phyloP scores from a whole-genome alignment of 2,329 filamentous ascomycete species.

The Mycocentrospora acerina region DNA sequence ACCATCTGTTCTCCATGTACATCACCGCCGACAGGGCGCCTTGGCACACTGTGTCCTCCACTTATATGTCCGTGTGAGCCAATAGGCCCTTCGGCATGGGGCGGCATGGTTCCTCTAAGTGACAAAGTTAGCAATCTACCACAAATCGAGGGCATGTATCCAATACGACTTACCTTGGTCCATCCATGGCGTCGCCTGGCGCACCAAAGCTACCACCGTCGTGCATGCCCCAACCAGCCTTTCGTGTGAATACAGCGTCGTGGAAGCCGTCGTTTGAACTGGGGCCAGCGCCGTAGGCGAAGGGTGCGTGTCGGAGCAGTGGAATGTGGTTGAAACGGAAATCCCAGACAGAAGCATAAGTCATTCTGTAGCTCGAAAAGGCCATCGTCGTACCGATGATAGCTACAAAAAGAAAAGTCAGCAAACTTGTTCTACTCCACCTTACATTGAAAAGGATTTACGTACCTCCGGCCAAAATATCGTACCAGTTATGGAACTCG shows the following conservation, averaged over 20 bases:
- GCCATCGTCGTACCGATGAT: conserved; percentile 68
- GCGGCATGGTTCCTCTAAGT: conserved; percentile 36
- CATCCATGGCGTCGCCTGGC: conserved; percentile 46
- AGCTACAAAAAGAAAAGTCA: too few species aligned
- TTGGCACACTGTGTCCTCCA: conserved; percentile 26
- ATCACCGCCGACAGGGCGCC: conserved; percentile 31
- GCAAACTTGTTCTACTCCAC: too few species aligned
- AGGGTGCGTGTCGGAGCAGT: conserved; percentile 59
- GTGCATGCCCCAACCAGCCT: conserved; percentile 60
- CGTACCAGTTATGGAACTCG: conserved; percentile 73
- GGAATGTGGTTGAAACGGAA: conserved; percentile 69
- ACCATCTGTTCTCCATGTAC: conserved; percentile 31
- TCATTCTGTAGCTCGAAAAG: conserved; percentile 66
- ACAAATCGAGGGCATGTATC: too few species aligned
- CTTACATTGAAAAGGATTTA: too few species aligned
- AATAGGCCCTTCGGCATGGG: conserved; percentile 29
- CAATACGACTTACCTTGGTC: too few species aligned
- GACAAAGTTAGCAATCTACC: too few species aligned
- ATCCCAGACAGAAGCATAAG: conserved; percentile 68
- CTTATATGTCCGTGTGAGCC: conserved; percentile 21
- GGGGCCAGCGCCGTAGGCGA: conserved; percentile 51
- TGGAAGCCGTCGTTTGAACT: conserved; percentile 49
- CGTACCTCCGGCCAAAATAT: too few species aligned
- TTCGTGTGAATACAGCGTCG: conserved; percentile 59
- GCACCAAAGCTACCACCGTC: conserved; percentile 45